phyloP scores from a whole-genome alignment of 1,139 yeast species.

The Saccharomyces hybrid region DNA sequence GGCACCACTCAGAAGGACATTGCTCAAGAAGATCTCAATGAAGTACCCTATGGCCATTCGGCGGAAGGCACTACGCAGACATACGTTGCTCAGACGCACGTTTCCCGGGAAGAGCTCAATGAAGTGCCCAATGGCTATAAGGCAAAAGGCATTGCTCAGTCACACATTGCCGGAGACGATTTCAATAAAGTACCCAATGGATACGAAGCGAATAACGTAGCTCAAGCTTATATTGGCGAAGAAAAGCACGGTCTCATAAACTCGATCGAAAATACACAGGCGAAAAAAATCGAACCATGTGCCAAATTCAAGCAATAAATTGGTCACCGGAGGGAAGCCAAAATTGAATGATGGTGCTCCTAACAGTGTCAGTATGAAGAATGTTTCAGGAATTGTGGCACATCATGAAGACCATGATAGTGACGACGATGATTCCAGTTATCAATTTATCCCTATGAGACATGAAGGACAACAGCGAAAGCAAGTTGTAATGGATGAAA shows the following conservation, averaged over 20 bases:
- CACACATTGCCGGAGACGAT: too few relatives aligned
- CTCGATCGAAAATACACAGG: background rate
- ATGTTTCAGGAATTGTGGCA: background rate
- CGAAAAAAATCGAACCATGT: background rate
- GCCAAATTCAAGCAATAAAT: background rate
- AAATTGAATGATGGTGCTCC: background rate
- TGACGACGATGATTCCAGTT: conserved; percentile 9
- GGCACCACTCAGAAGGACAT: too few relatives aligned
- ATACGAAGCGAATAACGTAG: background rate
- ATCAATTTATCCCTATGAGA: conserved; percentile 11
- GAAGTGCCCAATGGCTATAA: too few relatives aligned
- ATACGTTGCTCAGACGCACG: too few relatives aligned
- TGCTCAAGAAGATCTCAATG: too few relatives aligned
- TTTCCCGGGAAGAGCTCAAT: too few relatives aligned
- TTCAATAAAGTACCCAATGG: background rate
- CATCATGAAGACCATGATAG: conserved; percentile 8
- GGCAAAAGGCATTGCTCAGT: too few relatives aligned
- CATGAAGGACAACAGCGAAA: background rate
- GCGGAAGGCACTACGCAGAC: too few relatives aligned
- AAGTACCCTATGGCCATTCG: too few relatives aligned
- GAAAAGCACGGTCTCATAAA: background rate
- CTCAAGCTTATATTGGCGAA: background rate
- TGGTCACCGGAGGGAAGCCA: background rate
- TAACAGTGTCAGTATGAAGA: background rate
- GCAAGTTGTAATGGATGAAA: conserved; percentile 1